Conservation (phyloP, 2,329 filamentous ascomycete species). For the Seiridium cupressi region DNA sequence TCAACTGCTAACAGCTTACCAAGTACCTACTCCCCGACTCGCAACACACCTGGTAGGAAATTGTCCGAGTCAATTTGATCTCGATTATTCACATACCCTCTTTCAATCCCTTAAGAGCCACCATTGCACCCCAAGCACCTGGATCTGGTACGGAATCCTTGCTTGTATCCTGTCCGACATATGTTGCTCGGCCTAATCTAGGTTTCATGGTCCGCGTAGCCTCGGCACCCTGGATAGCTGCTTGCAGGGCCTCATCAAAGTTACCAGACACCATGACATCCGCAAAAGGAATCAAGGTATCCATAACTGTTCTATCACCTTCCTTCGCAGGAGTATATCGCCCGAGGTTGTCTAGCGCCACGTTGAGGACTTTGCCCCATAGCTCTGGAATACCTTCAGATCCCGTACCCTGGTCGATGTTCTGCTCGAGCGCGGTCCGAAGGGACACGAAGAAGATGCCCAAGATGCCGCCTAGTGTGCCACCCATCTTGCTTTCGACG, state of each 20-base stretch:
- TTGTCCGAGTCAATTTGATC: too few relatives aligned
- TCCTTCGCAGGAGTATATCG: conserved; percentile 54
- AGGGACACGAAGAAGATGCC: conserved; percentile 47
- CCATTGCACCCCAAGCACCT: conserved; percentile 68
- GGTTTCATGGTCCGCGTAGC: conserved; percentile 64
- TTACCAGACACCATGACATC: conserved; percentile 43
- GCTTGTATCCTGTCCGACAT: conserved; percentile 56
- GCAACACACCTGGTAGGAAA: too few relatives aligned
- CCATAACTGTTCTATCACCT: conserved; percentile 57
- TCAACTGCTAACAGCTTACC: too few relatives aligned
- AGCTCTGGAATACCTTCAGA: conserved; percentile 32
- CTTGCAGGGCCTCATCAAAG: conserved; percentile 55
- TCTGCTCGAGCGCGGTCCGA: conserved; percentile 32
- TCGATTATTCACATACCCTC: conserved; percentile 15
- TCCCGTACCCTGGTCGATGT: conserved; percentile 25
- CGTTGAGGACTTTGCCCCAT: conserved; percentile 41
- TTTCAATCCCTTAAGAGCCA: conserved; percentile 41
- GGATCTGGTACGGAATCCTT: conserved; percentile 62
- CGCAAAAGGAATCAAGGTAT: conserved; percentile 54
- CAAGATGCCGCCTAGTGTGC: conserved; percentile 29
- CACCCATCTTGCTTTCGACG: conserved; percentile 54
- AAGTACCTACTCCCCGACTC: too few relatives aligned
- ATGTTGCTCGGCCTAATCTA: conserved; percentile 65
- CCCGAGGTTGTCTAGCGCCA: conserved; percentile 43
- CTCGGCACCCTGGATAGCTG: conserved; percentile 59